phyloP scores from a whole-genome alignment of 2,329 filamentous ascomycete species.

The Ophiocordyceps polyrhachis-furcata region DNA sequence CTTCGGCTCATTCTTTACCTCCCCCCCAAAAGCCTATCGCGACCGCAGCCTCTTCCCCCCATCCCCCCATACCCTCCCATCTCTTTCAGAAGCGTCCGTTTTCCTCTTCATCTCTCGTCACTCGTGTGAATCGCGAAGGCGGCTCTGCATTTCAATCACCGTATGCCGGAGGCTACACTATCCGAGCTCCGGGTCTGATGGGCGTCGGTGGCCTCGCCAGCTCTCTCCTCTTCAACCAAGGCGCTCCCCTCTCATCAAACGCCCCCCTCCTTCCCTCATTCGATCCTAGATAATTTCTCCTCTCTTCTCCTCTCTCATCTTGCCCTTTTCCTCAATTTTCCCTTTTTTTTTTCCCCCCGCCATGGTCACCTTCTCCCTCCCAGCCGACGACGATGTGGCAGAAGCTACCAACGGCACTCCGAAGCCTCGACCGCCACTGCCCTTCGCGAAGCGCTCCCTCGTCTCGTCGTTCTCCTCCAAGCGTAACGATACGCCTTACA shows the following conservation, averaged over 20 bases:
- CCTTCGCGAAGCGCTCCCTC: conserved; percentile 24
- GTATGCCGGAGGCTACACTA: neutral
- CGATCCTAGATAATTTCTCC: neutral
- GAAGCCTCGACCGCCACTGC: conserved; percentile 19
- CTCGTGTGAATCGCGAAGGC: too few relatives aligned
- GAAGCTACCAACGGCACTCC: conserved; percentile 16
- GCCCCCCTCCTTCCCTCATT: neutral
- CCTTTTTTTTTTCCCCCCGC: neutral
- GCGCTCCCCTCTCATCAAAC: neutral
- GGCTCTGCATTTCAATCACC: neutral
- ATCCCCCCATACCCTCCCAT: neutral
- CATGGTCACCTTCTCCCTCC: conserved; percentile 22
- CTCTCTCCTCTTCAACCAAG: neutral
- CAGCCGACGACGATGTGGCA: conserved; percentile 15
- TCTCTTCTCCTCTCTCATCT: neutral
- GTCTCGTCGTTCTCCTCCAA: conserved; percentile 18
- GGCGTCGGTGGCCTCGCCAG: neutral
- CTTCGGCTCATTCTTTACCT: neutral
- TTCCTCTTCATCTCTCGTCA: too few relatives aligned
- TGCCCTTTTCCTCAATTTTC: neutral
- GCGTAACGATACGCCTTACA: conserved; percentile 20
- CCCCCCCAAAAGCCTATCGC: neutral
- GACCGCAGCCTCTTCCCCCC: neutral
- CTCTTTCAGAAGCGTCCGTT: neutral
- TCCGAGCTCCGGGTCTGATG: neutral